Percentiles rank a stretch among this genome's conserved stretches.
These are phyloP conservation scores for Fusarium proliferatum DNA, from an alignment of 2,329 filamentous ascomycete genomes.

Conservation along the genomic window DNA sequence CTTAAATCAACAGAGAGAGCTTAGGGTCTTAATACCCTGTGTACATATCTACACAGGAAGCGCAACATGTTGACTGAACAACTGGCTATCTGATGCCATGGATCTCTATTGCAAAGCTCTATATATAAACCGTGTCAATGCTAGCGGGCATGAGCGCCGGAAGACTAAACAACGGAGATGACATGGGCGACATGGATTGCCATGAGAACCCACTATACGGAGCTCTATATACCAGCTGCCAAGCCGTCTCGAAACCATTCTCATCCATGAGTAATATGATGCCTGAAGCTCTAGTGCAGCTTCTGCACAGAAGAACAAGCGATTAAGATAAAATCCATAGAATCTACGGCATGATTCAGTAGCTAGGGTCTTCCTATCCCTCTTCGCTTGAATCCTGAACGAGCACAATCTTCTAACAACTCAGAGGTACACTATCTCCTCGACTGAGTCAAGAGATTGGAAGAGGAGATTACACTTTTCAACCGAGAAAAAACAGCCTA, in stretches of 20 bases:
- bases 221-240: not conserved
- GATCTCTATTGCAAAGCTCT: not conserved
- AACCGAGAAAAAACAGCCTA: not conserved
- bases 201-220: not conserved
- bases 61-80: not conserved
- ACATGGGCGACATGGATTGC: not conserved
- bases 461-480: not conserved
- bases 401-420: not conserved
- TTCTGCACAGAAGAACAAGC: not conserved
- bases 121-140: not conserved
- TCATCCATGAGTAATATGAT: not conserved
- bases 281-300: not conserved
- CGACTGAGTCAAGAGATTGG: not conserved
- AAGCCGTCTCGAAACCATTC: not conserved
- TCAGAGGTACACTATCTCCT: not conserved
- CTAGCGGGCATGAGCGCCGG: not conserved
- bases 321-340: not conserved
- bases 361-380: not conserved
- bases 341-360: not conserved
- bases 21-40: no score
- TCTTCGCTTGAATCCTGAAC: not conserved
- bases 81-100: not conserved
- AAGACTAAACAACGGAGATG: not conserved
- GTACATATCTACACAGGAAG: not conserved
- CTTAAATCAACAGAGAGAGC: no score